phyloP scores from a whole-genome alignment of 768 basidiomycete species.

The Paxillus ammoniavirescens region DNA sequence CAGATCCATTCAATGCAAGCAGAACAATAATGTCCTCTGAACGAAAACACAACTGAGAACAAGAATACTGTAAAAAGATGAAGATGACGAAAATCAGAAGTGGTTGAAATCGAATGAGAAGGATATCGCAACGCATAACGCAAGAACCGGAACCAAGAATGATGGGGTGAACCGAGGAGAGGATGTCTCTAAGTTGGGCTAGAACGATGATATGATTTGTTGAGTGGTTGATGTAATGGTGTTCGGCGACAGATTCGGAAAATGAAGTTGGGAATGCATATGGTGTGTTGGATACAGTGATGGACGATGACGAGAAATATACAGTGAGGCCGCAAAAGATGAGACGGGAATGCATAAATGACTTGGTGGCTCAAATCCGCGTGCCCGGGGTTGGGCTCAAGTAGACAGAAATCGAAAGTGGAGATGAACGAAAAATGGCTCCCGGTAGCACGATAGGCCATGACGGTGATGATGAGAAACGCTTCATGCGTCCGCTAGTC shows the following conservation, averaged over 20 bases:
- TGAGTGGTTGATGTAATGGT: not conserved
- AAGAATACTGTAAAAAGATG: not conserved
- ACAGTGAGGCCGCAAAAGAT: conserved; percentile 23
- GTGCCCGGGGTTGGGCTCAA: not conserved
- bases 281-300: conserved; percentile 29
- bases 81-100: conserved; percentile 4
- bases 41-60: conserved; percentile 3
- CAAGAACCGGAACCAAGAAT: conserved; percentile 2
- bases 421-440: not conserved
- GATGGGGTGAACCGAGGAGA: conserved; percentile 5
- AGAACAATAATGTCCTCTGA: not conserved
- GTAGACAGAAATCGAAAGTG: not conserved
- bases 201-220: conserved; percentile 3
- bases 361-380: conserved; percentile 1
- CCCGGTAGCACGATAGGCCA: not conserved
- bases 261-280: conserved; percentile 23
- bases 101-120: not conserved
- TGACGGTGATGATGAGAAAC: not conserved
- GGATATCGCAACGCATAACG: not conserved
- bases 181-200: conserved; percentile 11
- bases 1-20: conserved; percentile 21
- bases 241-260: conserved; percentile 4
- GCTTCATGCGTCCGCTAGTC: conserved; percentile 17
- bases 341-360: conserved; percentile 21
- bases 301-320: conserved; percentile 25